Percentiles rank a stretch among this genome's conserved stretches.
These are phyloP conservation scores for Gossypium aridum DNA, from an alignment of 441 rosid genomes.

Conservation along the genomic window DNA sequence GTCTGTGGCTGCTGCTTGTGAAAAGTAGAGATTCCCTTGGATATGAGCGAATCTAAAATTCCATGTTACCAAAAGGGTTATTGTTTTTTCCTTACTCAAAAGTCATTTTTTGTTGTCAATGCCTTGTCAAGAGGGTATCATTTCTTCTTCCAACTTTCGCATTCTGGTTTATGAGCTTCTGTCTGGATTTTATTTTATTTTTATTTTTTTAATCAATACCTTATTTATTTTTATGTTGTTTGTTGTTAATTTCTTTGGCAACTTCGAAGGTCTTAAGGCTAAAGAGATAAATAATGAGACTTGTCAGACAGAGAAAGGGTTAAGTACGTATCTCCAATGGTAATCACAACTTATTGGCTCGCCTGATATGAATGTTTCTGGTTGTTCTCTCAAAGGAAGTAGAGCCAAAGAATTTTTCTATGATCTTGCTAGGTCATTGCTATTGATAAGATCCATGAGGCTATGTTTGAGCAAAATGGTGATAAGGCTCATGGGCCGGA, in stretches of 20 bases:
- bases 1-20: background rate
- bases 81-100: background rate
- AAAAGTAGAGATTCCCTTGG: background rate
- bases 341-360: background rate
- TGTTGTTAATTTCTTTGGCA: background rate
- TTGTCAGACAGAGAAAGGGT: no score
- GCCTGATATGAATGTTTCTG: no score
- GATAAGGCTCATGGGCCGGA: background rate
- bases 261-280: background rate
- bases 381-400: background rate
- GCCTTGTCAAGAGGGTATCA: background rate
- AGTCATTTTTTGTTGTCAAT: background rate
- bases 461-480: background rate
- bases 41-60: background rate
- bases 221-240: background rate
- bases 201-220: background rate
- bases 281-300: background rate
- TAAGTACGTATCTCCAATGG: background rate
- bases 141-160: background rate
- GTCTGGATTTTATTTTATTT: background rate
- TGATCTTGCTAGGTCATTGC: no score
- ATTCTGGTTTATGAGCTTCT: background rate
- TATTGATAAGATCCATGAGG: background rate
- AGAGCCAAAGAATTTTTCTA: background rate
- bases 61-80: background rate